Base-by-base conservation (phyloP, 495 filamentous ascomycete genomes). In the Apiosordaria backusii region DNA sequence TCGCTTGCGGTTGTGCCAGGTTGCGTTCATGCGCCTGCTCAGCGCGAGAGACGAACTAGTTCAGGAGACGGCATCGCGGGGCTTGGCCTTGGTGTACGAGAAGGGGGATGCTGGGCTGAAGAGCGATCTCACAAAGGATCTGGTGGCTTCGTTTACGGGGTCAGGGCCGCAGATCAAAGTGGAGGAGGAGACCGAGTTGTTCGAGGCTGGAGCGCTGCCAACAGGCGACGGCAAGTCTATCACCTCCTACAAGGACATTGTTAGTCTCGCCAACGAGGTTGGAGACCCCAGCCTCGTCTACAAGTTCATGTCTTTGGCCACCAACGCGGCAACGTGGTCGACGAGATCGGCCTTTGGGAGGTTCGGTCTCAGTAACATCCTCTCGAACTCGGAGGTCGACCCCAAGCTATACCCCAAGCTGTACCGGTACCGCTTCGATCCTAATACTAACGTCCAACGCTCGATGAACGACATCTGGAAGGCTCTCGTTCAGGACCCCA, bases 381-480 rank as follows among this genome's bases (percentile, higher is more conserved):
- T 99, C 57, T 95, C 92, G 16, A 91, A 94, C 63, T 91, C 92
- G 0, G 91, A 90, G 68, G 82, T 93, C 16, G 96, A 97, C 69
- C 92, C 92, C 2, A 97, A 96, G 76, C 85, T 99, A 50, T 97
- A 97, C 72, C 91, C 93, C 2, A 97, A 97, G 75, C 83, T 99
- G 5, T 99, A 90, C 76, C 86, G 95, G 35, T 99, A 97, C 79
- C 83, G 92, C 29, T 97, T 97, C 60, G 95, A 99, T 77, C 95
- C 95, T 0, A 97, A 96, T 73, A 85, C 88, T 4, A 93, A 92
- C 73, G 95, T 98, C 22, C 91, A 91, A 72, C 87, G 88, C 54
- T 93, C 93, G 4, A 99, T 99, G 95, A 92, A 95, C 66, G 91
- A 94, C 63, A 99, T 99, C 68, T 98, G 95, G 95, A 90, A 89